A percentile compares a stretch with the other conserved stretches of the same genome.
Evolutionary conservation across 2,329 filamentous ascomycete species (phyloP).

Genomic region (Scleromitrula shiraiana): DNA sequence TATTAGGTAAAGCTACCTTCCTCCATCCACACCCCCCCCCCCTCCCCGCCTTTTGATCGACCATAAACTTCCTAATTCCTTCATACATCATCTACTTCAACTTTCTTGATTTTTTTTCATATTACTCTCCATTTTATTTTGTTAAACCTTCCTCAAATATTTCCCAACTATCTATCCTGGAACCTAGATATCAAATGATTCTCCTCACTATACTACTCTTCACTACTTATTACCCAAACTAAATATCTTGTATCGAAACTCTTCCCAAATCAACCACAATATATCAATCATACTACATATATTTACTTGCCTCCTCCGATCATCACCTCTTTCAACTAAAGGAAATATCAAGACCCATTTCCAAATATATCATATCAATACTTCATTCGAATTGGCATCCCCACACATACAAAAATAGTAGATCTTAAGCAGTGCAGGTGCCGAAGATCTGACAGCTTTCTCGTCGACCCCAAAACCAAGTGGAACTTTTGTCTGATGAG

Average conservation of each 20-base stretch:
- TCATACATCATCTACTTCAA: neutral
- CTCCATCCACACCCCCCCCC: neutral
- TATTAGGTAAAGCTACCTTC: neutral
- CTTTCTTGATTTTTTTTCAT: constrained; percentile 8
- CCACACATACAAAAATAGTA: constrained; percentile 9
- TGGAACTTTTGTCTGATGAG: constrained; percentile 20
- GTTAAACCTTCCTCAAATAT: no score
- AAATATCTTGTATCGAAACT: neutral
- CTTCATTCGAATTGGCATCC: constrained; percentile 9
- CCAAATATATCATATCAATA: neutral
- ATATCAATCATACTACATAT: no score
- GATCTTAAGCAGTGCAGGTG: constrained; percentile 20
- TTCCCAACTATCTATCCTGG: neutral
- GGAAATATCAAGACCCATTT: neutral
- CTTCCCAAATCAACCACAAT: constrained; percentile 2
- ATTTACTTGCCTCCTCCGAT: constrained; percentile 1
- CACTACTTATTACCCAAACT: no score
- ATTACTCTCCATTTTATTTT: neutral
- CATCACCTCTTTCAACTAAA: constrained; percentile 1
- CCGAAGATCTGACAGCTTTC: constrained; percentile 21
- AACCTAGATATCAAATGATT: no score
- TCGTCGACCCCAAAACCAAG: constrained; percentile 11
- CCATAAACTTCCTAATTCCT: constrained; percentile 20
- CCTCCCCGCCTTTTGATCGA: constrained; percentile 19
- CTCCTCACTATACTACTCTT: no score